These are phyloP conservation scores for Rhynchospora breviuscula DNA, from an alignment of 176 grass and related monocot species.

Conservation along the genomic window DNA sequence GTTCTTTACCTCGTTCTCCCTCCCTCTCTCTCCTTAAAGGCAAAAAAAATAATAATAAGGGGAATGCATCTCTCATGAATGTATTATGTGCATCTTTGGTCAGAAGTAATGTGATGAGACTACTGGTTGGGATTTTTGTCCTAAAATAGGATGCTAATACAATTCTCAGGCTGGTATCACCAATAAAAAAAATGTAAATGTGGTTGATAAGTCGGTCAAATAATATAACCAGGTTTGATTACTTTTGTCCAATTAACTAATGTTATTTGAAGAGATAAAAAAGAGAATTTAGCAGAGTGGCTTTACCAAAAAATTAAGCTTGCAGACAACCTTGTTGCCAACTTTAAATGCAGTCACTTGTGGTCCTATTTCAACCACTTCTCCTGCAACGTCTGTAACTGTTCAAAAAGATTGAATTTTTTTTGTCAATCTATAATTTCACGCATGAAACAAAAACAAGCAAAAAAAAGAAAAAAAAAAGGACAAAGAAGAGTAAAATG, in stretches of 20 bases:
- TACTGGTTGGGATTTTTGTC: no score
- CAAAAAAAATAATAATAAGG: no score
- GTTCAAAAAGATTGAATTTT: not conserved
- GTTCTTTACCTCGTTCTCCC: no score
- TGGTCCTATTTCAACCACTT: slow-evolving; percentile 29
- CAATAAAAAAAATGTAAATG: not conserved
- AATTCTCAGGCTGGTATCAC: not conserved
- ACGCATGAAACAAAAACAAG: not conserved
- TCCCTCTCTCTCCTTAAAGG: no score
- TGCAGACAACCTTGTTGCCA: slow-evolving; percentile 37
- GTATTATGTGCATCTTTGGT: no score
- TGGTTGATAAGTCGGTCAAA: not conserved
- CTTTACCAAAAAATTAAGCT: slow-evolving; percentile 25
- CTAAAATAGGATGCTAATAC: not conserved
- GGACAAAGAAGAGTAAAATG: no score
- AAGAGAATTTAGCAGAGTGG: not conserved
- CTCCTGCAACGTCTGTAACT: slow-evolving; percentile 38
- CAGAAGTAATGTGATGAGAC: no score
- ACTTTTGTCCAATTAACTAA: no score
- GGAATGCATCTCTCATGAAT: no score
- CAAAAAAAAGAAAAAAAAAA: no score
- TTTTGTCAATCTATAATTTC: not conserved
- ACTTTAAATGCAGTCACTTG: slow-evolving; percentile 19
- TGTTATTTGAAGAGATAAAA: not conserved
- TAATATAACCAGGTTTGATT: no score